Evolutionary conservation across 768 basidiomycete species (phyloP).

Genomic region (Tylopilus plumbeoviolaceoides): DNA sequence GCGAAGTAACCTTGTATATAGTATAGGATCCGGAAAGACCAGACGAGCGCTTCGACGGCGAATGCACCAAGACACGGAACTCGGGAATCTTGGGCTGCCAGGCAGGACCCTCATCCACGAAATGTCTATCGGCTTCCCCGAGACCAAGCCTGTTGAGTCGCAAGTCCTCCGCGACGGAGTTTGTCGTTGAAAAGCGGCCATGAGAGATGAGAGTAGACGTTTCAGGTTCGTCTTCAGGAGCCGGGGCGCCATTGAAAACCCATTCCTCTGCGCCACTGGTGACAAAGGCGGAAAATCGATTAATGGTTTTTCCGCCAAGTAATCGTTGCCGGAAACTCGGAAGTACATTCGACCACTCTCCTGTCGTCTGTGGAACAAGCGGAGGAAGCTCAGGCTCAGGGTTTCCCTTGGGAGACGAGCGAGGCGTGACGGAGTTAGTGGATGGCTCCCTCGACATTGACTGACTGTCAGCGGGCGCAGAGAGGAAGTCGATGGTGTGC

Average conservation of each 20-base stretch:
- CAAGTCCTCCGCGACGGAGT: conserved; percentile 40
- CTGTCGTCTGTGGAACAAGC: conserved; percentile 63
- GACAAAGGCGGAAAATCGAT: conserved; percentile 84
- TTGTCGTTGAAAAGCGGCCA: conserved; percentile 25
- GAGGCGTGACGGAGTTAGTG: conserved; percentile 48
- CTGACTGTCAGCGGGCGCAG: conserved; percentile 39
- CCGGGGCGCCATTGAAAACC: conserved; percentile 59
- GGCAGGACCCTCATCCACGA: conserved; percentile 61
- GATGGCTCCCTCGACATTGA: conserved; percentile 34
- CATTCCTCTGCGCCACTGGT: conserved; percentile 84
- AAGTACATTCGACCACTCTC: conserved; percentile 56
- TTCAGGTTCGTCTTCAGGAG: conserved; percentile 29
- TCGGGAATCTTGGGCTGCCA: conserved; percentile 74
- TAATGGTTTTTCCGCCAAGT: conserved; percentile 72
- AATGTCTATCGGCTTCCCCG: conserved; percentile 64
- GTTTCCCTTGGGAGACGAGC: conserved; percentile 29
- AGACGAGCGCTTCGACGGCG: conserved; percentile 71
- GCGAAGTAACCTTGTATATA: conserved; percentile 70
- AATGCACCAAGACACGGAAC: conserved; percentile 74
- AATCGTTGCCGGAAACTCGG: conserved; percentile 70
- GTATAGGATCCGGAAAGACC: conserved; percentile 68
- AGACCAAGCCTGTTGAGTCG: conserved; percentile 39
- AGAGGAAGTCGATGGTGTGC: conserved; percentile 64
- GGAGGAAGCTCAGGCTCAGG: conserved; percentile 32
- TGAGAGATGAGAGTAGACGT: conserved; percentile 21